A percentile compares a stretch with the other conserved stretches of the same genome.
Evolutionary conservation across 345 rosid genomes (phyloP).

Genomic region (Eucalyptus curtisii): DNA sequence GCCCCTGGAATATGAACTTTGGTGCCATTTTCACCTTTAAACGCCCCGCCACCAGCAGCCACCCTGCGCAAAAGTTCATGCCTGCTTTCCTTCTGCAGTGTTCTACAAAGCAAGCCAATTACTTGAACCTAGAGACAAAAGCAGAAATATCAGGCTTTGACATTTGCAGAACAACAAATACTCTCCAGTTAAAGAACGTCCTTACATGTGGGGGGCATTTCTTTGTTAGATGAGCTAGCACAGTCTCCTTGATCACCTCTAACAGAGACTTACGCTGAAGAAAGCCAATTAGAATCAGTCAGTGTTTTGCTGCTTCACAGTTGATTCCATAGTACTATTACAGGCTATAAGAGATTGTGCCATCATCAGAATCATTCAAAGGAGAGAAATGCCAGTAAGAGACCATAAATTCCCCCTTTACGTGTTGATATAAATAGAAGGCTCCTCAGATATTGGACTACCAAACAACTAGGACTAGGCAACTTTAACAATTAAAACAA

Average conservation of each 20-base stretch:
- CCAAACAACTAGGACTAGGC: background rate
- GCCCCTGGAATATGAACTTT: slow-evolving; percentile 87
- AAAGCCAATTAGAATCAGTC: slow-evolving; percentile 1
- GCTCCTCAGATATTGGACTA: background rate
- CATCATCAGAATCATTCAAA: background rate
- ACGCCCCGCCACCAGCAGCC: slow-evolving; percentile 93
- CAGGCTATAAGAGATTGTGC: background rate
- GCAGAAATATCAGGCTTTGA: background rate
- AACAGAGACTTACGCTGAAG: slow-evolving; percentile 65
- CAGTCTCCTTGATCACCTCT: slow-evolving; percentile 89
- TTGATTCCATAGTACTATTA: background rate
- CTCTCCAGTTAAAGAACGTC: background rate
- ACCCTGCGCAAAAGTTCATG: slow-evolving; percentile 85
- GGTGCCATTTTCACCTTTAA: slow-evolving; percentile 55
- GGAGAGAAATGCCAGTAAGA: background rate
- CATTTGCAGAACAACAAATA: background rate
- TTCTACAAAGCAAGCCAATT: slow-evolving; percentile 91
- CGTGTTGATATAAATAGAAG: background rate
- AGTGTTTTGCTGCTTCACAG: background rate
- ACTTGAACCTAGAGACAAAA: slow-evolving; percentile 56
- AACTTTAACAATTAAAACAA: background rate
- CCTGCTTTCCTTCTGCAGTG: slow-evolving; percentile 78
- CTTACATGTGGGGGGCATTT: slow-evolving; percentile 89
- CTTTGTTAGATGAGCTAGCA: slow-evolving; percentile 69
- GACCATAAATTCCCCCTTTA: background rate